These are phyloP conservation scores for Nepenthes gracilis DNA, from an alignment of 148 eudicot genomes.

Conservation along the genomic window DNA sequence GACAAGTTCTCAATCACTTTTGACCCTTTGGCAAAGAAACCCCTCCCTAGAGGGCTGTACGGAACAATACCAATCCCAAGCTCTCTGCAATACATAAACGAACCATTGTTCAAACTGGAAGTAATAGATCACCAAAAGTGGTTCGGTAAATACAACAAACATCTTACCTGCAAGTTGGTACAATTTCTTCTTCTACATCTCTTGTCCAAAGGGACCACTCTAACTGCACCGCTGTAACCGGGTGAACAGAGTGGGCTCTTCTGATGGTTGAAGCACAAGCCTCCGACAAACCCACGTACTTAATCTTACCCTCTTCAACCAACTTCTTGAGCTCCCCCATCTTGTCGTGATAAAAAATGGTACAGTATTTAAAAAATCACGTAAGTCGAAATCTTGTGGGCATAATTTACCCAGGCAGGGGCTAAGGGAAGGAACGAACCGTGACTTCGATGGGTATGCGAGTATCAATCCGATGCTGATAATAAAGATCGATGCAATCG, in stretches of 20 bases:
- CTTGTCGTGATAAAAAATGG: too few species aligned
- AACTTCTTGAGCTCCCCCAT: slow-evolving; percentile 11
- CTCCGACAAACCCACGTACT: slow-evolving; percentile 12
- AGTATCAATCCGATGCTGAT: slow-evolving; percentile 26
- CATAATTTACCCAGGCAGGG: background rate
- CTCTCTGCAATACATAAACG: background rate
- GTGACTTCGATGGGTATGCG: slow-evolving; percentile 32
- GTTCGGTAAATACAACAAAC: background rate
- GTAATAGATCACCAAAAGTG: background rate
- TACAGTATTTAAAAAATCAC: background rate
- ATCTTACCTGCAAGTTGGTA: slow-evolving; percentile 22
- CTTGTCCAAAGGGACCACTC: slow-evolving; percentile 17
- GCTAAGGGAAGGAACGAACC: background rate
- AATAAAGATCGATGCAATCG: slow-evolving; percentile 25
- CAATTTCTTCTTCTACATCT: slow-evolving; percentile 16
- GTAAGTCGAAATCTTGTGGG: background rate
- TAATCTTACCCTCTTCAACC: slow-evolving; percentile 17
- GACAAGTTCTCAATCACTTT: slow-evolving; percentile 7
- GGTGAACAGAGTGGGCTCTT: slow-evolving; percentile 12
- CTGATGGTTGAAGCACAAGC: slow-evolving; percentile 12
- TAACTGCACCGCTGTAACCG: slow-evolving; percentile 13
- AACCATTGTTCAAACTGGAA: background rate
- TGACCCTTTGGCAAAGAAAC: slow-evolving; percentile 12
- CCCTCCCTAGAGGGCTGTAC: slow-evolving; percentile 6
- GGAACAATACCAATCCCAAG: slow-evolving; percentile 15